These are phyloP conservation scores for Torrubiella hemipterigena DNA, from an alignment of 2,329 filamentous ascomycete genomes.

Conservation along the genomic window DNA sequence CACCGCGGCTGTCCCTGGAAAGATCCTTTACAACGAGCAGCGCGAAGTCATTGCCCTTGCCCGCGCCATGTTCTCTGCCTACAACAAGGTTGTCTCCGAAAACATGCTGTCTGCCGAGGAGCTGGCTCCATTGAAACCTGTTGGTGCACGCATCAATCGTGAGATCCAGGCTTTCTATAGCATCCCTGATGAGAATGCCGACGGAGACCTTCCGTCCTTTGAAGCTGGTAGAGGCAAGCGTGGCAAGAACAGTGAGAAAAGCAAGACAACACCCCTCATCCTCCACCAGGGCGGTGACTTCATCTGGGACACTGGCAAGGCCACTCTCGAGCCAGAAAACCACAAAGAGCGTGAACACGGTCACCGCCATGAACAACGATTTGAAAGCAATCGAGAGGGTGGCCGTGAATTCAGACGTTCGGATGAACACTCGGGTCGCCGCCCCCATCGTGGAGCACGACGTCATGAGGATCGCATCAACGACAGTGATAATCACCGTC, in stretches of 20 bases:
- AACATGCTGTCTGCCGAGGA: constrained; percentile 22
- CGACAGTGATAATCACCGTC: no score
- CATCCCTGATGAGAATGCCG: no score
- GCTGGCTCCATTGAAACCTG: constrained; percentile 17
- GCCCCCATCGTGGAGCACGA: no score
- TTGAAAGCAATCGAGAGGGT: no score
- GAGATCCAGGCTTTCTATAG: constrained; percentile 23
- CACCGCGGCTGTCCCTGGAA: constrained; percentile 12
- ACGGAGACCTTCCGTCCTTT: no score
- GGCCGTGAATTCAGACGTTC: no score
- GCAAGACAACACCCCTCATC: no score
- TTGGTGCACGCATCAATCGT: constrained; percentile 23
- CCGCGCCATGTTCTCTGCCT: constrained; percentile 31
- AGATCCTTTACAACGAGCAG: constrained; percentile 20
- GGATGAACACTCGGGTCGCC: no score
- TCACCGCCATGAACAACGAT: neutral
- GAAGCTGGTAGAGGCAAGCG: neutral
- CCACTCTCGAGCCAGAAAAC: constrained; percentile 1
- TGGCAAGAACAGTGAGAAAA: neutral
- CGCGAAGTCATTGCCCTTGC: constrained; percentile 31
- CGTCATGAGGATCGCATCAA: no score
- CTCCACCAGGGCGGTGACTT: constrained; percentile 12
- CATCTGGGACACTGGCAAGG: constrained; percentile 20
- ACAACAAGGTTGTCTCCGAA: constrained; percentile 30
- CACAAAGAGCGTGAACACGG: neutral